Conservation (phyloP, 2,329 filamentous ascomycete genomes). For the Aspergillus fumigatiaffinis region DNA sequence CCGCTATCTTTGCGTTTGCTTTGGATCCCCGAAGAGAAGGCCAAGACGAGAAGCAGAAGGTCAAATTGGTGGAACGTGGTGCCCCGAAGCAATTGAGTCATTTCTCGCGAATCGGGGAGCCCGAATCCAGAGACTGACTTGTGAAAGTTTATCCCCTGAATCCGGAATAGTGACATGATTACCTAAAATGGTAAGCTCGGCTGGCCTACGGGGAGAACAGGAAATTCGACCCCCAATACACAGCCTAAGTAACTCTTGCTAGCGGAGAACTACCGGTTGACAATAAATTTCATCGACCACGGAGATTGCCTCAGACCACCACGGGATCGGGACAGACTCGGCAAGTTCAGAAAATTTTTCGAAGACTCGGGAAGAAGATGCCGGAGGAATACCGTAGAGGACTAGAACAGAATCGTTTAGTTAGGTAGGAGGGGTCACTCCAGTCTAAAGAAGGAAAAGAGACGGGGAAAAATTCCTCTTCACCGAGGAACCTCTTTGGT, state of each 20-base stretch:
- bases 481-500: conserved; percentile 21
- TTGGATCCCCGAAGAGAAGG: not conserved
- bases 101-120: too few species aligned
- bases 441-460: not conserved
- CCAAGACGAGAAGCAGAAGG: too few species aligned
- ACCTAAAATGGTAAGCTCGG: conserved; percentile 7
- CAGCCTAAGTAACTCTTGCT: too few species aligned
- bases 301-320: conserved; percentile 17
- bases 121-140: too few species aligned
- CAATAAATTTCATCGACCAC: too few species aligned
- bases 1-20: not conserved
- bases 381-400: conserved; percentile 12
- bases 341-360: conserved; percentile 2
- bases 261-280: too few species aligned
- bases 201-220: too few species aligned
- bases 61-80: too few species aligned
- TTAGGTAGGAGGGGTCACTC: not conserved
- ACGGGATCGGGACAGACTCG: conserved; percentile 24
- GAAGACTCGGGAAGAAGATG: conserved; percentile 17
- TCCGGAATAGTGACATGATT: conserved; percentile 14
- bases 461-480: conserved; percentile 6
- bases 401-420: conserved; percentile 1
- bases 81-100: too few species aligned
- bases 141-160: not conserved
- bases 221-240: too few species aligned